phyloP scores from a whole-genome alignment of 306 rosid species.

The Hippophae gyantsensis region DNA sequence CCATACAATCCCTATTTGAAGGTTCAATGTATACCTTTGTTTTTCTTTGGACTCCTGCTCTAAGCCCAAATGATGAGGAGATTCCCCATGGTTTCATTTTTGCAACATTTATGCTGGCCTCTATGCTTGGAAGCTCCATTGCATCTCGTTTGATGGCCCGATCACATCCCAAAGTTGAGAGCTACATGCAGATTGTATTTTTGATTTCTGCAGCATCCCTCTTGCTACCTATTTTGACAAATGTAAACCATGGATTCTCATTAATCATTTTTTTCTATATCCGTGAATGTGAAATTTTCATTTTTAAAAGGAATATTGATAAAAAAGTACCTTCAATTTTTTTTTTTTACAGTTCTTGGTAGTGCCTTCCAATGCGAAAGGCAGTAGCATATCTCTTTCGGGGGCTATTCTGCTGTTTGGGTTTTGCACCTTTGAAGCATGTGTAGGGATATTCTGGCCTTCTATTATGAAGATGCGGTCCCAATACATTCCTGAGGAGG shows the following conservation, averaged over 20 bases:
- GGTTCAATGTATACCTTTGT: slow-evolving; percentile 98
- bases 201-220: slow-evolving; percentile 62
- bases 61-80: slow-evolving; percentile 95
- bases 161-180: slow-evolving; percentile 60
- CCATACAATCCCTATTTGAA: slow-evolving; percentile 96
- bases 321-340: neutral
- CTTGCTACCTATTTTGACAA: slow-evolving; percentile 64
- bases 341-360: slow-evolving; percentile 45
- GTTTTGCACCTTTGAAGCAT: slow-evolving; percentile 83
- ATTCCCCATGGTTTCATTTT: slow-evolving; percentile 98
- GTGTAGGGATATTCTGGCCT: slow-evolving; percentile 99
- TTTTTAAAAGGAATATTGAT: neutral
- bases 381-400: slow-evolving; percentile 60
- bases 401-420: slow-evolving; percentile 76
- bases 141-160: slow-evolving; percentile 89
- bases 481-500: slow-evolving; percentile 97
- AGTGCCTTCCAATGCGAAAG: slow-evolving; percentile 51
- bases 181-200: slow-evolving; percentile 97
- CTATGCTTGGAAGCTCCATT: slow-evolving; percentile 94
- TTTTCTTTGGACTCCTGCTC: slow-evolving; percentile 98
- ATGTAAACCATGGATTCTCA: slow-evolving; percentile 33
- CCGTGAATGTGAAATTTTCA: neutral
- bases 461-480: slow-evolving; percentile 99
- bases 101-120: slow-evolving; percentile 94
- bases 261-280: neutral